Percentiles rank a stretch among this genome's conserved stretches.
phyloP scores from a whole-genome alignment of 495 filamentous ascomycete species.

The Staphylotrichum tortipilum region DNA sequence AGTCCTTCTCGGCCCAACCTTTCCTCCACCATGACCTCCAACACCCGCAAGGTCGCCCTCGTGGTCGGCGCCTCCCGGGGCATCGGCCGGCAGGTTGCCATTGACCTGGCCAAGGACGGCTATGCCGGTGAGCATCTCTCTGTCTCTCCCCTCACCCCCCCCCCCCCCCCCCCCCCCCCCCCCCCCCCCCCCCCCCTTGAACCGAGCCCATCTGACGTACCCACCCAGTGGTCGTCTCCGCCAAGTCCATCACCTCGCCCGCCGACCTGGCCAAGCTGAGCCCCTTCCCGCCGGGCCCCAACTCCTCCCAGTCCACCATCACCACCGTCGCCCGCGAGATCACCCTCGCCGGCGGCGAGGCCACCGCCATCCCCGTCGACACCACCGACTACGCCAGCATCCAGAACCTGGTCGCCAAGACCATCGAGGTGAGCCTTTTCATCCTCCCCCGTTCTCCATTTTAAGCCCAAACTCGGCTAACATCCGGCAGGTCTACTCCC shows the following conservation, averaged over 20 bases:
- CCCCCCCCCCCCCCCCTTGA: too few species aligned
- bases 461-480: not conserved
- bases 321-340: slow-evolving; percentile 79
- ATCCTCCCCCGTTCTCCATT: not conserved
- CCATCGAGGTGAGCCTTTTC: slow-evolving; percentile 45
- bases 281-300: slow-evolving; percentile 76
- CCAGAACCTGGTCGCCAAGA: slow-evolving; percentile 50
- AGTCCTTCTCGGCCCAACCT: not conserved
- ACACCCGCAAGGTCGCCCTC: slow-evolving; percentile 46
- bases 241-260: slow-evolving; percentile 66
- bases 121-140: slow-evolving; percentile 50
- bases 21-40: slow-evolving; percentile 5
- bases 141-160: not conserved
- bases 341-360: slow-evolving; percentile 52
- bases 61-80: slow-evolving; percentile 68
- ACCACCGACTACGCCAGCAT: slow-evolving; percentile 57
- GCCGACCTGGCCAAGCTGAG: slow-evolving; percentile 47
- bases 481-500: slow-evolving; percentile 40
- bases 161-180: too few species aligned
- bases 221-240: slow-evolving; percentile 61
- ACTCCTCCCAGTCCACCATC: slow-evolving; percentile 69
- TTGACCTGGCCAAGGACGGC: slow-evolving; percentile 61
- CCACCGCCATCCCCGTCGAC: slow-evolving; percentile 62
- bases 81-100: slow-evolving; percentile 70
- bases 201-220: not conserved